Percentiles rank a stretch among this genome's conserved stretches.
Evolutionary conservation across 2,329 filamentous ascomycete genomes (phyloP).

Genomic region (Epichloe aotearoae): DNA sequence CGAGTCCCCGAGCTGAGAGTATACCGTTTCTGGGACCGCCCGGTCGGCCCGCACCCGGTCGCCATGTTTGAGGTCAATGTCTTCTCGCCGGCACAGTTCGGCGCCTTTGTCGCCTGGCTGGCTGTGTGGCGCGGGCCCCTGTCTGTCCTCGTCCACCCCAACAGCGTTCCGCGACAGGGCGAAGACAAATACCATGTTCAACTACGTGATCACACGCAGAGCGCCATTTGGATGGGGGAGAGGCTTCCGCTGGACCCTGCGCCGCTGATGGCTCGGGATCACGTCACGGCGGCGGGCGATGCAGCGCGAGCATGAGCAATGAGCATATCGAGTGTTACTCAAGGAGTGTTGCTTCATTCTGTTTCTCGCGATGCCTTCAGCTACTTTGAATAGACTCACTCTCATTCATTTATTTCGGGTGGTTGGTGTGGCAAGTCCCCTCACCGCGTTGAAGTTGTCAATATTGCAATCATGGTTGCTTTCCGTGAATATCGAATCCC

Average conservation of each 20-base stretch:
- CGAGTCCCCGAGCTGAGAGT: conserved; percentile 73
- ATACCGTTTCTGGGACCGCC: conserved; percentile 63
- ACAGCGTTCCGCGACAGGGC: conserved; percentile 43
- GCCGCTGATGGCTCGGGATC: not conserved
- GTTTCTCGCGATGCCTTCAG: too few relatives aligned
- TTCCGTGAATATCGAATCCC: too few relatives aligned
- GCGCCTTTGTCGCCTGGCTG: conserved; percentile 78
- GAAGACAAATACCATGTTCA: conserved; percentile 18
- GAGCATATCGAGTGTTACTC: too few relatives aligned
- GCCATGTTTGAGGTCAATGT: conserved; percentile 92
- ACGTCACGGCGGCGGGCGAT: not conserved
- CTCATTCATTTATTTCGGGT: too few relatives aligned
- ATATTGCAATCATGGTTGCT: too few relatives aligned
- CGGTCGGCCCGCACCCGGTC: conserved; percentile 68
- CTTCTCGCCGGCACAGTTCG: conserved; percentile 76
- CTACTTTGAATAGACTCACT: too few relatives aligned
- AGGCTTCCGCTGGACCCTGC: conserved; percentile 41
- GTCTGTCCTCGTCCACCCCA: conserved; percentile 70
- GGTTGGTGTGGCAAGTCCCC: too few relatives aligned
- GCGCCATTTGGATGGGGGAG: conserved; percentile 65
- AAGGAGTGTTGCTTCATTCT: too few relatives aligned
- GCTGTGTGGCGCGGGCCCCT: conserved; percentile 69
- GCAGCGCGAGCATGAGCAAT: too few relatives aligned
- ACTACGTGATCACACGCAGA: conserved; percentile 48
- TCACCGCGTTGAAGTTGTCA: too few relatives aligned